phyloP scores from a whole-genome alignment of 805 yeast genomes.

The Pichia rugopelliculosa region DNA sequence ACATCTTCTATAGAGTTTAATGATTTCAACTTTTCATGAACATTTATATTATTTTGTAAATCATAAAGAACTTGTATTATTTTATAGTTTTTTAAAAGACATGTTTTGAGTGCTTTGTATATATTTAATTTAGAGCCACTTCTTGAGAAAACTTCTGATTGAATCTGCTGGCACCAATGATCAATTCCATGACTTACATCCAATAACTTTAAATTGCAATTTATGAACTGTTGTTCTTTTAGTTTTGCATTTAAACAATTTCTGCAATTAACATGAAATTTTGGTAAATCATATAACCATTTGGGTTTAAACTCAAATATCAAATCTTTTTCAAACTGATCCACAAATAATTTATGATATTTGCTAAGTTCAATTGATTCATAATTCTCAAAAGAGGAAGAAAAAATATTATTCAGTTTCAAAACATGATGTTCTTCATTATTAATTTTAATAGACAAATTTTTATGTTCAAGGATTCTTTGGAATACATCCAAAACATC shows the following conservation, averaged over 20 bases:
- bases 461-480: not conserved
- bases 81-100: slow-evolving; percentile 8
- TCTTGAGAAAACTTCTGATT: slow-evolving; percentile 5
- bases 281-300: slow-evolving; percentile 38
- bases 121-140: not conserved
- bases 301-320: slow-evolving; percentile 44
- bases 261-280: slow-evolving; percentile 31
- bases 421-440: slow-evolving; percentile 19
- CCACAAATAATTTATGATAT: slow-evolving; percentile 19
- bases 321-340: slow-evolving; percentile 1
- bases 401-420: slow-evolving; percentile 22
- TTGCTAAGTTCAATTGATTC: slow-evolving; percentile 17
- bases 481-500: not conserved
- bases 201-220: slow-evolving; percentile 36
- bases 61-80: slow-evolving; percentile 17
- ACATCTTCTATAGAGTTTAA: slow-evolving; percentile 34
- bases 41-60: slow-evolving; percentile 30
- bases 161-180: slow-evolving; percentile 29
- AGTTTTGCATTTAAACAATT: slow-evolving; percentile 36
- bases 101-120: not conserved
- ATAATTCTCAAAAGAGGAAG: not conserved
- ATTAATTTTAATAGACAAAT: slow-evolving; percentile 5
- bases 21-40: slow-evolving; percentile 26
- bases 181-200: slow-evolving; percentile 23
- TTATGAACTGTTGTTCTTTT: slow-evolving; percentile 27